Evolutionary conservation across 192 early-diverging fungal species (phyloP).

Genomic region (Paraglomus occultum): DNA sequence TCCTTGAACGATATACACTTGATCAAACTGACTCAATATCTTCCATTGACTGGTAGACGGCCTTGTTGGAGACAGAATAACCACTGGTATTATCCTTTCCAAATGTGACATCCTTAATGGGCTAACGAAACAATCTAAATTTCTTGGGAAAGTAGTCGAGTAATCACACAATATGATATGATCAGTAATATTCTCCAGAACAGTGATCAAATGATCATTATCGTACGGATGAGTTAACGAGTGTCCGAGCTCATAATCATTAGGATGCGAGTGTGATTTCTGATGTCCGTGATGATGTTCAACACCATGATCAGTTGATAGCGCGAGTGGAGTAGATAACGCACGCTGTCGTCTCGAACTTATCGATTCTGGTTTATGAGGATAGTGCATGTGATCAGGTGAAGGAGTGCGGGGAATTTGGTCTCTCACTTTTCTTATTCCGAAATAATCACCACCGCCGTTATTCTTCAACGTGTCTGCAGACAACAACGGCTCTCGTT

Average conservation of each 20-base stretch:
- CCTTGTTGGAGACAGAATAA: constrained; percentile 24
- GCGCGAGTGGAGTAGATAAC: constrained; percentile 17
- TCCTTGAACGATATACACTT: constrained; percentile 28
- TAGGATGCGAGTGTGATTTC: not conserved
- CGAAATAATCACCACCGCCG: constrained; percentile 25
- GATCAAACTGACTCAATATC: constrained; percentile 28
- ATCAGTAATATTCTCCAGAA: not conserved
- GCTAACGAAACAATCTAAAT: constrained; percentile 31
- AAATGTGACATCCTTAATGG: constrained; percentile 25
- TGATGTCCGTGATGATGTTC: constrained; percentile 13
- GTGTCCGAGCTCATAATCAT: not conserved
- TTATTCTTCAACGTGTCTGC: constrained; percentile 11
- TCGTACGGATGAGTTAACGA: not conserved
- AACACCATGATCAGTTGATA: not conserved
- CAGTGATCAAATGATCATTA: not conserved
- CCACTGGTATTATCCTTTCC: constrained; percentile 20
- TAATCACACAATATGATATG: constrained; percentile 31
- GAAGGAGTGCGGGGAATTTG: not conserved
- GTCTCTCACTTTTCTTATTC: constrained; percentile 11
- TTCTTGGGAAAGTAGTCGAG: constrained; percentile 23
- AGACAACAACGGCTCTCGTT: constrained; percentile 24
- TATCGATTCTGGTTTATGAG: constrained; percentile 23
- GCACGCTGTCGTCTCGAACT: constrained; percentile 24
- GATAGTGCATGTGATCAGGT: constrained; percentile 3
- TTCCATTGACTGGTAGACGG: constrained; percentile 23